These are phyloP conservation scores for Drechslerella dactyloides DNA, from an alignment of 2,329 filamentous ascomycete species.

Conservation along the genomic window DNA sequence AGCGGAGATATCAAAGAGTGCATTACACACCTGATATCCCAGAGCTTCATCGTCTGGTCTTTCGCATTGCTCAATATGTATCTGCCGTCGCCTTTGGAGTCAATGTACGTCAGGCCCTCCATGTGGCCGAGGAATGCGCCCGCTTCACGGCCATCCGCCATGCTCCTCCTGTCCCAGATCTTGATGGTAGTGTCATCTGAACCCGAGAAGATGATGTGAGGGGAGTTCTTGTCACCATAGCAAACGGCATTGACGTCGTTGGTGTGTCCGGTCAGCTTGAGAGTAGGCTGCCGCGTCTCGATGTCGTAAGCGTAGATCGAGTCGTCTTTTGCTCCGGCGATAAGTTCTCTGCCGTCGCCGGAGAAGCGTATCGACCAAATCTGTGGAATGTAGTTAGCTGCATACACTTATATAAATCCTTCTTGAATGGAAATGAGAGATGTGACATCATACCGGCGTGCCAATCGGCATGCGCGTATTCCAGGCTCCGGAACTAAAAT, in stretches of 20 bases:
- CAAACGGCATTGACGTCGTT: slow-evolving; percentile 97
- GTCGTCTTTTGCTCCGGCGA: slow-evolving; percentile 81
- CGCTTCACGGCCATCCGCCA: slow-evolving; percentile 78
- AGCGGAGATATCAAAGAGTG: too few species aligned
- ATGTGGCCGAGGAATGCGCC: slow-evolving; percentile 72
- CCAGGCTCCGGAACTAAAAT: slow-evolving; percentile 51
- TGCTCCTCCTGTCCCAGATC: slow-evolving; percentile 93
- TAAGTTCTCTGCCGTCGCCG: slow-evolving; percentile 85
- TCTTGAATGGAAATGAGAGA: slow-evolving; percentile 49
- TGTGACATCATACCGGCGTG: slow-evolving; percentile 59
- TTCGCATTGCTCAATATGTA: slow-evolving; percentile 95
- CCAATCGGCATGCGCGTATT: slow-evolving; percentile 51
- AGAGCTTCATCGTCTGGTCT: slow-evolving; percentile 96
- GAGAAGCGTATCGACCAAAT: slow-evolving; percentile 95
- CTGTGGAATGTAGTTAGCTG: slow-evolving; percentile 55
- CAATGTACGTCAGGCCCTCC: slow-evolving; percentile 72
- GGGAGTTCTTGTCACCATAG: slow-evolving; percentile 82
- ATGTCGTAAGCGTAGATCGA: slow-evolving; percentile 92
- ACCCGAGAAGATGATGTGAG: slow-evolving; percentile 93
- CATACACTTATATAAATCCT: too few species aligned
- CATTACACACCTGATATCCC: slow-evolving; percentile 68
- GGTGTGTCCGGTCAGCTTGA: slow-evolving; percentile 77
- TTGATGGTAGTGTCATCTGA: slow-evolving; percentile 94
- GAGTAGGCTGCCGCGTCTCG: slow-evolving; percentile 75
- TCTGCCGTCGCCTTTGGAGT: slow-evolving; percentile 72